Percentiles rank a stretch among this genome's conserved stretches.
phyloP scores from a whole-genome alignment of 495 filamentous ascomycete species.

The Darksidea phi region DNA sequence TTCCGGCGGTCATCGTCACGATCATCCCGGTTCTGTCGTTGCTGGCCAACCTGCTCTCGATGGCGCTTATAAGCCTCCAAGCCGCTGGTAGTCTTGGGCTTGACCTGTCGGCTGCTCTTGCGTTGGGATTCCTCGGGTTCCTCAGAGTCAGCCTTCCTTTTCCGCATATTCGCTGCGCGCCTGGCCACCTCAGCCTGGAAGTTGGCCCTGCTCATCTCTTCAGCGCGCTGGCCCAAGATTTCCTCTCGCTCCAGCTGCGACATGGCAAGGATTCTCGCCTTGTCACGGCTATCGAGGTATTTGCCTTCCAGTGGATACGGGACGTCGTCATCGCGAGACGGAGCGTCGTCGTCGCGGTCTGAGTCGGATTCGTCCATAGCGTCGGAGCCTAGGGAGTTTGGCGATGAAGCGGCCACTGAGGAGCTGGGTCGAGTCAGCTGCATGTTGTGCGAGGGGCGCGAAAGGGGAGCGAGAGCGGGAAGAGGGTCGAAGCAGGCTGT shows the following conservation, averaged over 20 bases:
- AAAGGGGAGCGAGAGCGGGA: constrained; percentile 19
- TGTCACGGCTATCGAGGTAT: constrained; percentile 76
- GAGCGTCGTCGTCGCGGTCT: constrained; percentile 55
- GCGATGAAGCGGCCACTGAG: constrained; percentile 65
- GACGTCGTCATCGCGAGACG: constrained; percentile 56
- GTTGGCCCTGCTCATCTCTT: constrained; percentile 71
- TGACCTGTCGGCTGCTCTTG: constrained; percentile 78
- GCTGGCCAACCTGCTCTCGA: constrained; percentile 78
- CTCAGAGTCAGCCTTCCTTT: constrained; percentile 73
- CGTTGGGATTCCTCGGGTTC: constrained; percentile 71
- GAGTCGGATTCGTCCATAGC: constrained; percentile 89
- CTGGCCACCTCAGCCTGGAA: constrained; percentile 84
- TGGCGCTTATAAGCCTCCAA: constrained; percentile 80
- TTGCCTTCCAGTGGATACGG: constrained; percentile 88
- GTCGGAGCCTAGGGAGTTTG: constrained; percentile 73
- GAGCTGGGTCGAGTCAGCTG: constrained; percentile 51
- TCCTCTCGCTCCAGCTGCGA: constrained; percentile 87
- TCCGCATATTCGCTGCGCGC: constrained; percentile 63
- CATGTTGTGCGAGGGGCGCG: constrained; percentile 1
- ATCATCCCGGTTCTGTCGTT: constrained; percentile 63
- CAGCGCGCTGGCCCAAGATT: constrained; percentile 82
- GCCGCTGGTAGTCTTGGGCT: constrained; percentile 40
- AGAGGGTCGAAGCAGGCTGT: constrained; percentile 3
- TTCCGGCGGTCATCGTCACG: constrained; percentile 54
- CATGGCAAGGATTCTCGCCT: constrained; percentile 77